Conservation (phyloP, 768 basidiomycete genomes). For the Agaricus blazei region DNA sequence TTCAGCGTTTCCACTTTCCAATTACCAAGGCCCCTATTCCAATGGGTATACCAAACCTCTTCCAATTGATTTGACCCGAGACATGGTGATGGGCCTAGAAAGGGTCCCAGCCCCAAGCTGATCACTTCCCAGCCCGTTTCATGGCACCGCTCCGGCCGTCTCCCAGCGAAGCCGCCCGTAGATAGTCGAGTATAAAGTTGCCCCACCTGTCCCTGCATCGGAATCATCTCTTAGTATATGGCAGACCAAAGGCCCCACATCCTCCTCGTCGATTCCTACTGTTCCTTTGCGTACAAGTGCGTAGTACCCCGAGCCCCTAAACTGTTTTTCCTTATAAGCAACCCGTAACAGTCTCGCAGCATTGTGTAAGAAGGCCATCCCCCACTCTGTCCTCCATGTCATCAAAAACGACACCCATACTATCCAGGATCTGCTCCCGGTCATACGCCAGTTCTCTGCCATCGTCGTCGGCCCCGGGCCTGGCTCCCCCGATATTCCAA, state of each 20-base stretch:
- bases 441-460: constrained; percentile 59
- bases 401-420: constrained; percentile 67
- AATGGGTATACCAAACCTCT: too few relatives aligned
- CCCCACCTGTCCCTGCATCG: background rate
- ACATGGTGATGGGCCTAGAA: too few relatives aligned
- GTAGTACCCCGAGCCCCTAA: constrained; percentile 19
- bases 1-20: too few relatives aligned
- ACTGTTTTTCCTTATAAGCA: background rate
- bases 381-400: constrained; percentile 57
- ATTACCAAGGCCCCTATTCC: too few relatives aligned
- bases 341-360: constrained; percentile 56
- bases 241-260: constrained; percentile 42
- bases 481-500: constrained; percentile 59
- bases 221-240: constrained; percentile 19
- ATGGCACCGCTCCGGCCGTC: too few relatives aligned
- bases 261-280: constrained; percentile 77
- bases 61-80: too few relatives aligned
- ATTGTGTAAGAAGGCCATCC: constrained; percentile 59
- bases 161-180: too few relatives aligned
- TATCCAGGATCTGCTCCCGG: constrained; percentile 42
- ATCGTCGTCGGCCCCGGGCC: constrained; percentile 78
- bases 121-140: too few relatives aligned
- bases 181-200: too few relatives aligned
- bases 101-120: too few relatives aligned
- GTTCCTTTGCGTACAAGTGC: constrained; percentile 87